Conservation (phyloP, 2,329 filamentous ascomycete species). For the Xylaria hypoxylon region DNA sequence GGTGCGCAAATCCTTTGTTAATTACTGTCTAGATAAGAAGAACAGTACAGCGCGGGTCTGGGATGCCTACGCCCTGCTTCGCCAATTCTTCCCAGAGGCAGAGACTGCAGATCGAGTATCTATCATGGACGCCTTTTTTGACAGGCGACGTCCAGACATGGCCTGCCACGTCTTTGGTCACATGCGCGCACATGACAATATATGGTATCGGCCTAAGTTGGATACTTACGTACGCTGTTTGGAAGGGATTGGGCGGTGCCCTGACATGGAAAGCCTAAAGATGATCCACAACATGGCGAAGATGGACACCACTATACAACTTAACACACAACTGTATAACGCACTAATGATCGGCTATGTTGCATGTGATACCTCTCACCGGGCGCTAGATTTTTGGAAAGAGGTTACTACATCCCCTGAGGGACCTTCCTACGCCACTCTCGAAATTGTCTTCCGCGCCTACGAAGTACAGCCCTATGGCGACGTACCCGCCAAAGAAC, state of each 20-base stretch:
- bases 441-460: slow-evolving; percentile 83
- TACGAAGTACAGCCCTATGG: slow-evolving; percentile 74
- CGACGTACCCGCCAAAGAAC: slow-evolving; percentile 69
- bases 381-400: slow-evolving; percentile 83
- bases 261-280: slow-evolving; percentile 73
- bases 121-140: slow-evolving; percentile 87
- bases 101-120: slow-evolving; percentile 72
- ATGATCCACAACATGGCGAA: slow-evolving; percentile 94
- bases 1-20: slow-evolving; percentile 74
- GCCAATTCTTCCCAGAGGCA: slow-evolving; percentile 74
- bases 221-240: slow-evolving; percentile 84
- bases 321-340: slow-evolving; percentile 82
- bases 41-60: slow-evolving; percentile 74
- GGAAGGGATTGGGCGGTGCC: slow-evolving; percentile 74
- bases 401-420: slow-evolving; percentile 86
- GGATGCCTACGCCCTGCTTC: slow-evolving; percentile 74
- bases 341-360: slow-evolving; percentile 88
- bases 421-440: slow-evolving; percentile 83
- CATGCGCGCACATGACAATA: slow-evolving; percentile 83
- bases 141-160: slow-evolving; percentile 82
- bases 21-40: slow-evolving; percentile 72
- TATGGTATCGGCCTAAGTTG: slow-evolving; percentile 71
- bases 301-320: slow-evolving; percentile 84
- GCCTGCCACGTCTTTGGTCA: slow-evolving; percentile 88
- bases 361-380: slow-evolving; percentile 71